These are phyloP conservation scores for Blastocystis sp. DNA, from an alignment of 352 stramenopile species.

Conservation along the genomic window DNA sequence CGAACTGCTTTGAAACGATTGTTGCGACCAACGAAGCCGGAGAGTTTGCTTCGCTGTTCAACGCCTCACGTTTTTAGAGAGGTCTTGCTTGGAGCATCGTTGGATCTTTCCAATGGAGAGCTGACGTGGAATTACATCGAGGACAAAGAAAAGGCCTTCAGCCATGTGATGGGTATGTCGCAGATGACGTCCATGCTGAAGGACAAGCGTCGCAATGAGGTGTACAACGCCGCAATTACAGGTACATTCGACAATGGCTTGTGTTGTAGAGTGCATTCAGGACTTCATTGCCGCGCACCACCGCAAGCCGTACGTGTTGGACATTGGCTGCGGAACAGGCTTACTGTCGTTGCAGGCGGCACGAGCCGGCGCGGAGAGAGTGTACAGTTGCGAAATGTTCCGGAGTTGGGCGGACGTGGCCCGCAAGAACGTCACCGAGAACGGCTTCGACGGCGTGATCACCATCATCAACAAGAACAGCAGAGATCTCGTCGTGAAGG, in stretches of 20 bases:
- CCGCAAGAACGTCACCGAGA: conserved; percentile 73
- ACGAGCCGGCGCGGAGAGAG: conserved; percentile 79
- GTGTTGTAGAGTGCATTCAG: conserved; percentile 60
- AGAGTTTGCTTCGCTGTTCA: conserved; percentile 5
- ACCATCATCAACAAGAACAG: conserved; percentile 79
- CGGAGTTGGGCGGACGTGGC: conserved; percentile 80
- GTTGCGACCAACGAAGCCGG: conserved; percentile 23
- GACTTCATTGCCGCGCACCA: conserved; percentile 39
- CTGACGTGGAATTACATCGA: conserved; percentile 23
- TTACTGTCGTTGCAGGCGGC: conserved; percentile 83
- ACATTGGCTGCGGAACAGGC: conserved; percentile 76
- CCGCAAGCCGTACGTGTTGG: conserved; percentile 72
- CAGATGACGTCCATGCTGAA: conserved; percentile 74
- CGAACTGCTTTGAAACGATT: conserved; percentile 65
- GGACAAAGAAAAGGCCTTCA: conserved; percentile 38
- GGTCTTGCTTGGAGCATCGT: conserved; percentile 15
- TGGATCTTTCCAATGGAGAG: conserved; percentile 46
- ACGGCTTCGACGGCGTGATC: conserved; percentile 77
- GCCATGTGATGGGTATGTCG: conserved; percentile 59
- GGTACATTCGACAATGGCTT: conserved; percentile 34
- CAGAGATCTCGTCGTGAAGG: conserved; percentile 76
- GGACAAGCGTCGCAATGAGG: conserved; percentile 73
- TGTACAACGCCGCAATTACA: conserved; percentile 73
- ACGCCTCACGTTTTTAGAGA: conserved; percentile 46
- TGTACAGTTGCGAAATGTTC: conserved; percentile 88